phyloP scores from a whole-genome alignment of 1,284 basidiomycete genomes.

The Microbotryum saponariae region DNA sequence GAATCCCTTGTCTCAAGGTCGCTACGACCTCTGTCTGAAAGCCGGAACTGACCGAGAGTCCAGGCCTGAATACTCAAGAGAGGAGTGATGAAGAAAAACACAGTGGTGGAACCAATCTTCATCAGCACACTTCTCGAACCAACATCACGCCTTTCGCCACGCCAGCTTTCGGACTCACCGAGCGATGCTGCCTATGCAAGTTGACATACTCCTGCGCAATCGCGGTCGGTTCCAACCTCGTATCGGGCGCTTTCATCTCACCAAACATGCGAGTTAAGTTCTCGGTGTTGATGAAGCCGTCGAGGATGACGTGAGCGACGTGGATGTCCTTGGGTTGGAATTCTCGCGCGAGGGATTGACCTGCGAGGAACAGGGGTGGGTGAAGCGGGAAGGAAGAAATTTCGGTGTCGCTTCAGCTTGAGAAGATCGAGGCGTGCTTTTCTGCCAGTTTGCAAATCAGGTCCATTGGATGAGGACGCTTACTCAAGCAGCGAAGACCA shows the following conservation, averaged over 20 bases:
- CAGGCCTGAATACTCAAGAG: conserved; percentile 3
- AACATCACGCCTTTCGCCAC: too few relatives aligned
- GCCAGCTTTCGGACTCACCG: too few relatives aligned
- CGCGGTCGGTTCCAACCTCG: background rate
- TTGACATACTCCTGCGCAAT: too few relatives aligned
- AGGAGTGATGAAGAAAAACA: too few relatives aligned
- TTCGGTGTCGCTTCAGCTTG: background rate
- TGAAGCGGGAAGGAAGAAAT: background rate
- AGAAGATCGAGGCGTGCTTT: too few relatives aligned
- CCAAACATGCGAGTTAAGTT: conserved; percentile 12
- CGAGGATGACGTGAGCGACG: conserved; percentile 43
- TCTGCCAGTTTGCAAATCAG: too few relatives aligned
- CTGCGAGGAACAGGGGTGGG: background rate
- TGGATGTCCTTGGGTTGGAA: conserved; percentile 45
- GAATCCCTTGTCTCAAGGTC: too few relatives aligned
- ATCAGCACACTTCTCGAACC: too few relatives aligned
- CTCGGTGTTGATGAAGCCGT: conserved; percentile 37
- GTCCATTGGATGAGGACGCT: background rate
- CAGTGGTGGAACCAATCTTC: too few relatives aligned
- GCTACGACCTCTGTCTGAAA: too few relatives aligned
- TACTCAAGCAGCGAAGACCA: conserved; percentile 20
- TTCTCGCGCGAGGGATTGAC: conserved; percentile 37
- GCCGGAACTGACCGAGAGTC: conserved; percentile 17
- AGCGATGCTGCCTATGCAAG: too few relatives aligned
- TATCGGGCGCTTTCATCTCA: conserved; percentile 36